Conservation (phyloP, 305 asterid genomes). For the Plantago coronopus region DNA sequence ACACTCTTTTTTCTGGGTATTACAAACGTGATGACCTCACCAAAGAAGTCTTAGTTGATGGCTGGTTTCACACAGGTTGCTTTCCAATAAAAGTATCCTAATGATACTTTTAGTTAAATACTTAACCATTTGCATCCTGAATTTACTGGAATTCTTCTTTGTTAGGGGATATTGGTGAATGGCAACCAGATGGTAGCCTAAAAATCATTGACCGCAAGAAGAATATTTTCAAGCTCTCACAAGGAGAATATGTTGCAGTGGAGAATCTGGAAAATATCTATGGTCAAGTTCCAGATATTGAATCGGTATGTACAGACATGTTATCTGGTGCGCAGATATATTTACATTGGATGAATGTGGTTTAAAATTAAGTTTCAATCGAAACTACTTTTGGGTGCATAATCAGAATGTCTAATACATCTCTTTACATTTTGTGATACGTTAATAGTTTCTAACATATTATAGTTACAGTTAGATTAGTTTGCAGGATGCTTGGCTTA, state of each 20-base stretch:
- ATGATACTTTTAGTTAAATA: conserved; percentile 8
- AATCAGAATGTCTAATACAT: too few species aligned
- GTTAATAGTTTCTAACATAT: neutral
- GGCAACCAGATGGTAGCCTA: conserved; percentile 88
- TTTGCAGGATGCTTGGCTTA: neutral
- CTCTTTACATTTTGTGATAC: neutral
- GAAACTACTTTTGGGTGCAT: too few species aligned
- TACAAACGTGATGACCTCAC: conserved; percentile 92
- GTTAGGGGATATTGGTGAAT: conserved; percentile 88
- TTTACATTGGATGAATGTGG: too few species aligned
- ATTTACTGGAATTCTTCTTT: conserved; percentile 16
- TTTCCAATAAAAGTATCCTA: conserved; percentile 10
- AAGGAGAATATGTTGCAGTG: conserved; percentile 97
- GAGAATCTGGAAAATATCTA: conserved; percentile 89
- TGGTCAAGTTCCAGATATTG: conserved; percentile 53
- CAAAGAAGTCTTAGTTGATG: conserved; percentile 72
- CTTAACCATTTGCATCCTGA: conserved; percentile 16
- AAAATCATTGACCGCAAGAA: conserved; percentile 90
- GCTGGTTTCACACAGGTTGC: conserved; percentile 98
- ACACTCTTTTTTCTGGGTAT: conserved; percentile 75
- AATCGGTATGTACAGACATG: conserved; percentile 48
- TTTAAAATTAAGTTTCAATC: too few species aligned
- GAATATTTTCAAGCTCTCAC: conserved; percentile 90
- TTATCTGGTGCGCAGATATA: neutral
- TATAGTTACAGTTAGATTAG: neutral